Evolutionary conservation across 1,139 yeast species (phyloP).

Genomic region (Taiozyma sp.): DNA sequence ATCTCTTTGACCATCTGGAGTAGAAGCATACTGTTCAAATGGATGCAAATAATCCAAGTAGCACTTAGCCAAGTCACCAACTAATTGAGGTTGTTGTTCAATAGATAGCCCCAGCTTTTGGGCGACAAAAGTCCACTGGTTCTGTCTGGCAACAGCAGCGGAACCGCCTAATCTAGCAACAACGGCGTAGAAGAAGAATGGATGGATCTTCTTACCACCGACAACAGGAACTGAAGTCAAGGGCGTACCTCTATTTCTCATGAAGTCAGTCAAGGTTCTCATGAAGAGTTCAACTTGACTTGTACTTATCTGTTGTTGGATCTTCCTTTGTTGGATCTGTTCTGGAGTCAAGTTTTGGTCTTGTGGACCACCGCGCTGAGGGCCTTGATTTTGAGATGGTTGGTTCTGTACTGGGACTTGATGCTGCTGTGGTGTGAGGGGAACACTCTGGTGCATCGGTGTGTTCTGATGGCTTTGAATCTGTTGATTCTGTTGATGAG

Average conservation of each 20-base stretch:
- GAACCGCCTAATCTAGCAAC: constrained; percentile 78
- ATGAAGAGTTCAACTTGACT: constrained; percentile 62
- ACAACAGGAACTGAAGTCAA: constrained; percentile 59
- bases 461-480: neutral
- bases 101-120: constrained; percentile 44
- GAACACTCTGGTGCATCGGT: neutral
- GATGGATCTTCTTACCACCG: constrained; percentile 59
- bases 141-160: constrained; percentile 45
- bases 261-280: constrained; percentile 62
- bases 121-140: constrained; percentile 49
- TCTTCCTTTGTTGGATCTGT: constrained; percentile 26
- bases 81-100: constrained; percentile 32
- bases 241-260: constrained; percentile 73
- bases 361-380: neutral
- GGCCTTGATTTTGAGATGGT: neutral
- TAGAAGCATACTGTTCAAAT: constrained; percentile 66
- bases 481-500: neutral
- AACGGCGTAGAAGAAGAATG: constrained; percentile 63
- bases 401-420: neutral
- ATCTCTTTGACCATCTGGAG: constrained; percentile 65
- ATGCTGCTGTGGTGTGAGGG: neutral
- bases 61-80: constrained; percentile 54
- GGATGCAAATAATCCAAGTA: constrained; percentile 62
- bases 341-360: constrained; percentile 9
- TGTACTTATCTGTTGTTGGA: constrained; percentile 39